Evolutionary conservation across 495 filamentous ascomycete species (phyloP), one percentile per base, ranked within the genome.

Genomic region (Aspergillus leporis): DNA sequence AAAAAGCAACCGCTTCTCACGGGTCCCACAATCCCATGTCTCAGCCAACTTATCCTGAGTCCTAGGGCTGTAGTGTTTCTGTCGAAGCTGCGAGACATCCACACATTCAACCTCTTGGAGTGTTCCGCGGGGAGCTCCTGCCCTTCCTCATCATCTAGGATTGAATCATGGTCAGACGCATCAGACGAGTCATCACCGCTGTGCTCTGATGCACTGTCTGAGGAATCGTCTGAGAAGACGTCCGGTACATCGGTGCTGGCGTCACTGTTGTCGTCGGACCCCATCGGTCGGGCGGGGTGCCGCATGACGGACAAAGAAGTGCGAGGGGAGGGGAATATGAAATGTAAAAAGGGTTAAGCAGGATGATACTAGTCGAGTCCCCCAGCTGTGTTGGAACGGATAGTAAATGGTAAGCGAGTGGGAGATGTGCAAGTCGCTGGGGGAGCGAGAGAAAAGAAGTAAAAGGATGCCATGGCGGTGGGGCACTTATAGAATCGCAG

Each of bases 11-110:
- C n/a, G 47, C 40, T 46, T 61, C 61, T 59, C 31, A 72, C 70
- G 53, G 38, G 45, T 71, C 56, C 62, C 59, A 75, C 66, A 69
- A 49, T 65, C 50, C 36, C 48, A n/a, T 40, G 63, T 65, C 54
- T 71, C 30, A 51, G 69, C 68, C 22, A 71, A 58, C 8, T 49
- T 67, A 51, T 62, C 51, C 59, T 71, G 36, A 18, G 61, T 67
- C 21, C 54, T 63, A 21, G 45, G 57, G 46, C 67, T 70, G 38
- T 74, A 74, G 9, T 55, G 64, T 53, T 70, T 66, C 51, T 74
- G 51, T 61, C 58, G 55, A 47, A 74, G 69, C 59, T 63, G 55
- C 28, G 63, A 69, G 51, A 72, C 48, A 69, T 74, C 51, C 31
- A 72, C 54, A 34, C 38, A 56, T 56, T 70, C 52, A 6, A 65